Evolutionary conservation across 2,329 filamentous ascomycete genomes (phyloP).

Genomic region (Westerdykella sp.): DNA sequence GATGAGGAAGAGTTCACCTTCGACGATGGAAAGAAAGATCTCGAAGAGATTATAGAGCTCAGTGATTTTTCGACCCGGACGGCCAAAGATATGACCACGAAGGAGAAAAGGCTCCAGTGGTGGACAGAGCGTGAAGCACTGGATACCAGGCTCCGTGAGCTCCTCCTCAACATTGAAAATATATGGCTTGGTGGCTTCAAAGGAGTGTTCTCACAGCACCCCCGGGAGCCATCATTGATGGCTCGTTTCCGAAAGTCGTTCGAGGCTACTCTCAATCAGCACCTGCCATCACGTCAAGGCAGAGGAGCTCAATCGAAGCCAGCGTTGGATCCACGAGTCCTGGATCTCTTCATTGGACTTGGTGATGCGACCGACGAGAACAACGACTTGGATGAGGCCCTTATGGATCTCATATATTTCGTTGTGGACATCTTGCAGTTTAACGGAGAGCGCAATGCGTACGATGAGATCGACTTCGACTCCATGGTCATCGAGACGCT

Average conservation of each 20-base stretch:
- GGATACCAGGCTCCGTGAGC: slow-evolving; percentile 67
- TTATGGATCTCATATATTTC: slow-evolving; percentile 93
- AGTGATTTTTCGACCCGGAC: slow-evolving; percentile 81
- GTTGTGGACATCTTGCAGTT: slow-evolving; percentile 95
- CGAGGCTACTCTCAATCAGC: slow-evolving; percentile 69
- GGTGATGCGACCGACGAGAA: slow-evolving; percentile 64
- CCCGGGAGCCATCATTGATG: slow-evolving; percentile 57
- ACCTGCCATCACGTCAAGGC: slow-evolving; percentile 75
- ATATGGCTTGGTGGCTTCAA: slow-evolving; percentile 94
- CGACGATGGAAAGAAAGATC: slow-evolving; percentile 68
- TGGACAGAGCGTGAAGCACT: slow-evolving; percentile 80
- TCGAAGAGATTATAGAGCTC: slow-evolving; percentile 72
- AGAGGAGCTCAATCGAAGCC: slow-evolving; percentile 46
- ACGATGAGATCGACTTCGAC: slow-evolving; percentile 97
- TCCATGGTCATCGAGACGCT: slow-evolving; percentile 80
- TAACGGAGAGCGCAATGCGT: slow-evolving; percentile 90
- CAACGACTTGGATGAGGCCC: slow-evolving; percentile 72
- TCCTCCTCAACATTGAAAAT: slow-evolving; percentile 80
- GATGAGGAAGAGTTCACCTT: slow-evolving; percentile 81
- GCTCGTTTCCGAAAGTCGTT: slow-evolving; percentile 72
- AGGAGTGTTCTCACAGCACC: slow-evolving; percentile 79
- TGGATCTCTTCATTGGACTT: slow-evolving; percentile 84
- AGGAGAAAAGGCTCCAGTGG: slow-evolving; percentile 75
- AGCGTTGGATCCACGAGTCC: slow-evolving; percentile 58
- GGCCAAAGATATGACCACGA: slow-evolving; percentile 63